A percentile compares a stretch with the other conserved stretches of the same genome.
Conservation (phyloP, 2,329 filamentous ascomycete species). For the Hymenoscyphus infarciens region DNA sequence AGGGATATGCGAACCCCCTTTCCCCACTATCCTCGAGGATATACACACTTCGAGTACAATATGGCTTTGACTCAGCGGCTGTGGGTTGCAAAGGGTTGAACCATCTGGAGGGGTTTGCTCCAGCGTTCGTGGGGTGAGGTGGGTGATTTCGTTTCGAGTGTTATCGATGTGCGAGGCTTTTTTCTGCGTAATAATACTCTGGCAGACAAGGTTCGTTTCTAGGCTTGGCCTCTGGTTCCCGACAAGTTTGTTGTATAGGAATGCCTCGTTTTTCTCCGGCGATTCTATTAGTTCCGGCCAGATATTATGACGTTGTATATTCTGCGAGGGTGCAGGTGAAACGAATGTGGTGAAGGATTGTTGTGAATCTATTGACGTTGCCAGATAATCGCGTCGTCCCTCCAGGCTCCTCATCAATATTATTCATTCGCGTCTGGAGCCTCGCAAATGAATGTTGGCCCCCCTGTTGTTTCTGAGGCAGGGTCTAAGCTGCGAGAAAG, state of each 20-base stretch:
- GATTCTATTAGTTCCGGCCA: neutral
- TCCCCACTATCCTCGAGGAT: neutral
- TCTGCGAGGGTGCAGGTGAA: neutral
- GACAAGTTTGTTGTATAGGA: neutral
- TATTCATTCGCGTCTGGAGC: constrained; percentile 7
- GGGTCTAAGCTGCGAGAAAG: neutral
- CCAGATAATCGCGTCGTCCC: neutral
- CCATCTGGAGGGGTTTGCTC: constrained; percentile 8
- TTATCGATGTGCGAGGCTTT: neutral
- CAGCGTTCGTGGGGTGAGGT: neutral
- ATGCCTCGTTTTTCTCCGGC: neutral
- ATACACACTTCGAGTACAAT: neutral
- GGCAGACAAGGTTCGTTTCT: neutral
- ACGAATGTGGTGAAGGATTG: neutral
- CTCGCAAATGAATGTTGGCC: constrained; percentile 1
- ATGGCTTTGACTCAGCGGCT: constrained; percentile 10
- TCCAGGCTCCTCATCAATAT: neutral
- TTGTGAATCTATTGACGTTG: neutral
- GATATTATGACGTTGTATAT: neutral
- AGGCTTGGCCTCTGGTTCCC: neutral
- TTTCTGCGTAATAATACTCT: neutral
- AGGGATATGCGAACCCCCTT: constrained; percentile 16
- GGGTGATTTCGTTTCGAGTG: neutral
- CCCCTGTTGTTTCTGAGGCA: constrained; percentile 1
- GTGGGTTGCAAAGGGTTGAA: constrained; percentile 2